A percentile compares a stretch with the other conserved stretches of the same genome.
phyloP scores from a whole-genome alignment of 192 early-diverging fungal genomes.

The Umbelopsis vinacea region DNA sequence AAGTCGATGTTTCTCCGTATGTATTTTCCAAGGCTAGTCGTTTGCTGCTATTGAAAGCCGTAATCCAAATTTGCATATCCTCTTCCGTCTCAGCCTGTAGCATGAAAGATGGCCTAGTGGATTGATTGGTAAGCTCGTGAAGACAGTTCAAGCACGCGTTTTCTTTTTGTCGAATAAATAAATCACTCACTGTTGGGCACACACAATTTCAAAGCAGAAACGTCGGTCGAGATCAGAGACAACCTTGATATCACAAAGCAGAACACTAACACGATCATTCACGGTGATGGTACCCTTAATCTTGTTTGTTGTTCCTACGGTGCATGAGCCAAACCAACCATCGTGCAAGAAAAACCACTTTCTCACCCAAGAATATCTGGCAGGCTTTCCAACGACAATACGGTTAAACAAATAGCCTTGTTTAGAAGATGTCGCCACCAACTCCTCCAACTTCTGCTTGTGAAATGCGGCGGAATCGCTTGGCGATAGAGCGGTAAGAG shows the following conservation, averaged over 20 bases:
- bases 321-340: slow-evolving; percentile 55
- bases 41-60: slow-evolving; percentile 65
- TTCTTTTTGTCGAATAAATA: neutral
- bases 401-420: slow-evolving; percentile 69
- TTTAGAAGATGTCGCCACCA: slow-evolving; percentile 48
- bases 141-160: neutral
- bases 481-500: neutral
- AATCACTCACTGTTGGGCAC: slow-evolving; percentile 58
- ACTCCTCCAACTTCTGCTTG: slow-evolving; percentile 13
- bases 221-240: slow-evolving; percentile 64
- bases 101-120: slow-evolving; percentile 43
- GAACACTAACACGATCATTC: slow-evolving; percentile 58
- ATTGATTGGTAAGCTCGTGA: neutral
- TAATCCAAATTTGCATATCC: slow-evolving; percentile 71
- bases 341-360: slow-evolving; percentile 68
- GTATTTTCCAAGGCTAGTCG: slow-evolving; percentile 28
- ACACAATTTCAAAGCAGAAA: slow-evolving; percentile 74
- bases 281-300: slow-evolving; percentile 31
- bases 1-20: neutral
- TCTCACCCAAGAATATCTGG: slow-evolving; percentile 52
- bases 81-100: slow-evolving; percentile 73
- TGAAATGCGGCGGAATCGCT: neutral
- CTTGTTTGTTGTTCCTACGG: slow-evolving; percentile 47
- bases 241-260: slow-evolving; percentile 58
- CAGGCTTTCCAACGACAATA: slow-evolving; percentile 48